A percentile compares a stretch with the other conserved stretches of the same genome.
Evolutionary conservation across 1,284 basidiomycete species (phyloP).

Genomic region (Rhodotorula glutinis): DNA sequence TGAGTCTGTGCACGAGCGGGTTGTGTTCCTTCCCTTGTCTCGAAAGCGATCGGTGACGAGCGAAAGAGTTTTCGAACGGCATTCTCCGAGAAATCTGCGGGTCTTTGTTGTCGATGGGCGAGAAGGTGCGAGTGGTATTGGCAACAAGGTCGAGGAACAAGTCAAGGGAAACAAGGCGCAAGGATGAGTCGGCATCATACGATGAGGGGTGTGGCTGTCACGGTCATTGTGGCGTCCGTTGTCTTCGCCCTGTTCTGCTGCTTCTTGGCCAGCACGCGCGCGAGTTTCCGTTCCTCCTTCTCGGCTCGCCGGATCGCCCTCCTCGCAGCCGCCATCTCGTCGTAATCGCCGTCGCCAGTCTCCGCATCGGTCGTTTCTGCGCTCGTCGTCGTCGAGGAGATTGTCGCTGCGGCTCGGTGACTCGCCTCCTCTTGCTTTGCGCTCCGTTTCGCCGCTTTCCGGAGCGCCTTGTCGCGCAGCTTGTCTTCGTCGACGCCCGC

Average conservation of each 20-base stretch:
- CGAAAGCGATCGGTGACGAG: too few relatives aligned
- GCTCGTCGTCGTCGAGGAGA: too few relatives aligned
- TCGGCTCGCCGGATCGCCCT: conserved; percentile 7
- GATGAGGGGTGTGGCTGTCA: background rate
- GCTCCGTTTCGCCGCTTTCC: conserved; percentile 7
- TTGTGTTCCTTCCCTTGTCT: too few relatives aligned
- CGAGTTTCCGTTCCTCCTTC: conserved; percentile 10
- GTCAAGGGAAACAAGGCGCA: background rate
- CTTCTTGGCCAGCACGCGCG: conserved; percentile 8
- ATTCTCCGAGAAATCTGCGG: too few relatives aligned
- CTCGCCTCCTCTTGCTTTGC: too few relatives aligned
- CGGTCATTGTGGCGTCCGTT: background rate
- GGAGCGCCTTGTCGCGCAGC: conserved; percentile 10
- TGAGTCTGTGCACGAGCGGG: too few relatives aligned
- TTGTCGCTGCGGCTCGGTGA: too few relatives aligned
- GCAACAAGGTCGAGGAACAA: background rate
- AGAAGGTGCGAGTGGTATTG: background rate
- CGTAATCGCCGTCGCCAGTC: too few relatives aligned
- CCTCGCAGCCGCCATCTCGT: background rate
- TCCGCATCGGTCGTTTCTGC: background rate
- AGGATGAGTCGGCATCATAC: too few relatives aligned
- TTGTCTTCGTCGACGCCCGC: background rate
- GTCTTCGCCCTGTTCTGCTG: too few relatives aligned
- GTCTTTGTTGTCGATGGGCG: too few relatives aligned
- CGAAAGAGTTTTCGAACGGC: too few relatives aligned